A percentile compares a stretch with the other conserved stretches of the same genome.
phyloP scores from a whole-genome alignment of 768 basidiomycete species.

The Ephemerocybe angulata region DNA sequence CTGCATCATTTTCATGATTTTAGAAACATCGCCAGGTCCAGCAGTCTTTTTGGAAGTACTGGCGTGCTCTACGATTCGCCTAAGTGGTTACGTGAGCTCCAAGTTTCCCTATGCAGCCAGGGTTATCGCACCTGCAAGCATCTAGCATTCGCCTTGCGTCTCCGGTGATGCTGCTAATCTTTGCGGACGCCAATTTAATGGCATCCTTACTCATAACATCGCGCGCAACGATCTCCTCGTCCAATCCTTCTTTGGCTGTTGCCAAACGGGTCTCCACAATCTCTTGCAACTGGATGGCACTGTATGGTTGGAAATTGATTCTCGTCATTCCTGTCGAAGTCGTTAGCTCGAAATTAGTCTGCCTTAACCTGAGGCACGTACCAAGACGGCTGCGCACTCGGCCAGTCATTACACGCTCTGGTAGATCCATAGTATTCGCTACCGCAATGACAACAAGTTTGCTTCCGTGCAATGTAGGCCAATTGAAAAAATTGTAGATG shows the following conservation, averaged over 20 bases:
- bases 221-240: constrained; percentile 40
- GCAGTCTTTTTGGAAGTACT: constrained; percentile 50
- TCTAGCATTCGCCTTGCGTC: constrained; percentile 93
- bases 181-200: constrained; percentile 79
- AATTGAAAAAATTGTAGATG: constrained; percentile 99
- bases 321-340: constrained; percentile 63
- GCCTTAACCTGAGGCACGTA: constrained; percentile 29
- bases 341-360: neutral
- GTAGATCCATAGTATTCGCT: constrained; percentile 97
- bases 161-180: constrained; percentile 72
- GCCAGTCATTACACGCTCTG: constrained; percentile 89
- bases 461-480: constrained; percentile 88
- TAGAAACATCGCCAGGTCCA: constrained; percentile 65
- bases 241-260: constrained; percentile 50
- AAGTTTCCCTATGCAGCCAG: neutral
- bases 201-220: constrained; percentile 41
- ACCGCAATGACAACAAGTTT: constrained; percentile 94
- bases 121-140: constrained; percentile 67
- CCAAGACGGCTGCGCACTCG: constrained; percentile 91
- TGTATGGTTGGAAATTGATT: constrained; percentile 92
- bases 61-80: constrained; percentile 82
- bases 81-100: constrained; percentile 21
- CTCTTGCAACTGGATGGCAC: constrained; percentile 66
- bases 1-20: constrained; percentile 82
- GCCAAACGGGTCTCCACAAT: constrained; percentile 84